Base-by-base conservation (phyloP, 2,329 filamentous ascomycete species). In the Fusarium fracticaudum region DNA sequence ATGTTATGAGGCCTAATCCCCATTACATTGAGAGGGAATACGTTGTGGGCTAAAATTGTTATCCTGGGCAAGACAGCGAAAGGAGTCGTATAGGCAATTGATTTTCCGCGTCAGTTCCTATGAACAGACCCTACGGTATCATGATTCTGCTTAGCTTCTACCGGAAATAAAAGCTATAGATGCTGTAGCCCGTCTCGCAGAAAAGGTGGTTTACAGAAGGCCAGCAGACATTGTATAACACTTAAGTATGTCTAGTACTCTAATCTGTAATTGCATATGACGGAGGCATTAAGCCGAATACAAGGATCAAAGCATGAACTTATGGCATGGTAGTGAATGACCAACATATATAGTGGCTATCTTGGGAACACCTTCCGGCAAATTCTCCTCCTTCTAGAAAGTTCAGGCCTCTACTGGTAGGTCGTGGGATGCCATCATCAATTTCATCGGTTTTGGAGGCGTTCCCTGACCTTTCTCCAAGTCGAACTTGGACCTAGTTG, bases 351-450 rank as follows among this genome's bases (percentile, higher is more conserved):
- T 26, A 7, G 5, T 10, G 26, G 24, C 43, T 45, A 45, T 26
- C 17, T 26, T 45, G 3, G 6, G 17, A 45, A 20, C 17, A 4
- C 11, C 4, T 13, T 13, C 17, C 5, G 11, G 17, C 8, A 26
- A 9, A 20, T 4, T 9, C 1, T 18, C 15, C 24, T 0, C 5
- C 6, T 18, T 13, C 24, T 8, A 6, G 5, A 45, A 45, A 6
- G 6, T 13, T 45, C n/a, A 45, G 17, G 24, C 43, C 43, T 45
- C 43, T 14, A 45, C 43, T 45, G 17, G 9, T 7, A 45, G 1
- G 8, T 26, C 43, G 6, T 13, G 43, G 43, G 17, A 7, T 45
- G 17, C 24, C 1, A 2, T 5, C 9, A 18, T 8, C 6, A 5
- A 13, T 6, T 5, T 11, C 17, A 8, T 8, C 18, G 17, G 24